Percentiles rank a stretch among this genome's conserved stretches.
These are phyloP conservation scores for Suillus luteus DNA, from an alignment of 768 basidiomycete species.

Conservation along the genomic window DNA sequence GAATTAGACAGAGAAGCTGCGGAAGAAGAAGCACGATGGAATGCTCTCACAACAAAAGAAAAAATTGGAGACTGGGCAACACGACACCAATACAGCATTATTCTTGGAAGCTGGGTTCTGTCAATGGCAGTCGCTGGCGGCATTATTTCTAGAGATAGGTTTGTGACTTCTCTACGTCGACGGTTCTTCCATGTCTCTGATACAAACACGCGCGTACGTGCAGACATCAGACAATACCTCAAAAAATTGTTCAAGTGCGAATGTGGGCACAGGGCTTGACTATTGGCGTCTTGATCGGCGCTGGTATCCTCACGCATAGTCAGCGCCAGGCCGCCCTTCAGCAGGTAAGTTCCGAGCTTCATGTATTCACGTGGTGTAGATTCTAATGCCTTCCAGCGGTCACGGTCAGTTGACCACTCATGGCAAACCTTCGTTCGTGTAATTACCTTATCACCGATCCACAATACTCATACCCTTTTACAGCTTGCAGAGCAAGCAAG, in stretches of 20 bases:
- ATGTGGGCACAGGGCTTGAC: constrained; percentile 89
- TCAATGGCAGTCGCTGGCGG: constrained; percentile 66
- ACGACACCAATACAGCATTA: constrained; percentile 72
- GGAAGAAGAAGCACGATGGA: constrained; percentile 46
- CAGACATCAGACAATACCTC: constrained; percentile 48
- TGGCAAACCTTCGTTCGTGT: constrained; percentile 30
- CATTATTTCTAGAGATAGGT: constrained; percentile 65
- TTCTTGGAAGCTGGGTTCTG: constrained; percentile 73
- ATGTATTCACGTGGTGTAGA: background rate
- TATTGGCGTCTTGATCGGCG: constrained; percentile 69
- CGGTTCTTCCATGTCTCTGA: constrained; percentile 4
- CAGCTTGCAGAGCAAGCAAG: constrained; percentile 33
- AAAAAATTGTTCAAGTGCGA: constrained; percentile 77
- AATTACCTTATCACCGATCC: background rate
- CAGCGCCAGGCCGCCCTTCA: constrained; percentile 44
- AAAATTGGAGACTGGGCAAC: constrained; percentile 64
- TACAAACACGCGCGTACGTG: no score
- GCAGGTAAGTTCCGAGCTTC: constrained; percentile 1
- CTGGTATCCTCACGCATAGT: constrained; percentile 64
- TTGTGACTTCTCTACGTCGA: constrained; percentile 32
- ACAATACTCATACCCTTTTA: background rate
- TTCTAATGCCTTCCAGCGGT: constrained; percentile 14
- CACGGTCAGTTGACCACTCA: constrained; percentile 27
- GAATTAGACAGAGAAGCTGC: constrained; percentile 52
- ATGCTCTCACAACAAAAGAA: constrained; percentile 46